These are phyloP conservation scores for Stachybotrys chartarum DNA, from an alignment of 2,329 filamentous ascomycete species.

Conservation along the genomic window DNA sequence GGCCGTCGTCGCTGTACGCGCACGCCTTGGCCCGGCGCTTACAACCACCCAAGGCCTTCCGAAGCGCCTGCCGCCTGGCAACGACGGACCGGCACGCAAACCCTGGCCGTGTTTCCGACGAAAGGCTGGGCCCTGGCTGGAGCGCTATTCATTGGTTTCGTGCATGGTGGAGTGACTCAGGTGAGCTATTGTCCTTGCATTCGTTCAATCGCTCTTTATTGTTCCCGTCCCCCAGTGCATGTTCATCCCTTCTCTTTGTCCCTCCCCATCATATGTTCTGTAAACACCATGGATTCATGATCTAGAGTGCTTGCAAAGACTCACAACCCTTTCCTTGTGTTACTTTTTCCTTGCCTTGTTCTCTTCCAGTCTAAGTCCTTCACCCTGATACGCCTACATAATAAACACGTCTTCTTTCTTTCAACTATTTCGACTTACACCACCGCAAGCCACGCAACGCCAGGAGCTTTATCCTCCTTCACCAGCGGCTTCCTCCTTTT, in stretches of 20 bases:
- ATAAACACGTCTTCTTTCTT: not conserved
- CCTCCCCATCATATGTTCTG: constrained; percentile 7
- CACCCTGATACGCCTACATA: not conserved
- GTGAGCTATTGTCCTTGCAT: constrained; percentile 8
- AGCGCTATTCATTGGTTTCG: constrained; percentile 11
- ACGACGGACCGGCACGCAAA: constrained; percentile 6
- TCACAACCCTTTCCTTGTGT: constrained; percentile 5
- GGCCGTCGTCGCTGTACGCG: not conserved
- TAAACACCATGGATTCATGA: constrained; percentile 7
- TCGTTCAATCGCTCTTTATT: constrained; percentile 15
- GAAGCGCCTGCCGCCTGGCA: constrained; percentile 16
- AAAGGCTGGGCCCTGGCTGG: constrained; percentile 6
- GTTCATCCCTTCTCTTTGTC: constrained; percentile 1
- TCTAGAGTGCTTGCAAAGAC: constrained; percentile 5
- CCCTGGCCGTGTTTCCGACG: constrained; percentile 7
- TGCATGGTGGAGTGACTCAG: constrained; percentile 13
- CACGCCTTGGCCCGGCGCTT: constrained; percentile 1
- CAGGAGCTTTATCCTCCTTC: not conserved
- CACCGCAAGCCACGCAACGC: not conserved
- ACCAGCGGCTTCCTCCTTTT: not conserved
- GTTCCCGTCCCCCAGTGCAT: constrained; percentile 6
- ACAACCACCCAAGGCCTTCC: constrained; percentile 1
- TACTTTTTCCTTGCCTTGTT: constrained; percentile 2
- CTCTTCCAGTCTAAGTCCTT: constrained; percentile 2
- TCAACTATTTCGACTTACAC: constrained; percentile 1